A percentile compares a stretch with the other conserved stretches of the same genome.
phyloP scores from a whole-genome alignment of 805 yeast genomes.

The Nakazawaea populi region DNA sequence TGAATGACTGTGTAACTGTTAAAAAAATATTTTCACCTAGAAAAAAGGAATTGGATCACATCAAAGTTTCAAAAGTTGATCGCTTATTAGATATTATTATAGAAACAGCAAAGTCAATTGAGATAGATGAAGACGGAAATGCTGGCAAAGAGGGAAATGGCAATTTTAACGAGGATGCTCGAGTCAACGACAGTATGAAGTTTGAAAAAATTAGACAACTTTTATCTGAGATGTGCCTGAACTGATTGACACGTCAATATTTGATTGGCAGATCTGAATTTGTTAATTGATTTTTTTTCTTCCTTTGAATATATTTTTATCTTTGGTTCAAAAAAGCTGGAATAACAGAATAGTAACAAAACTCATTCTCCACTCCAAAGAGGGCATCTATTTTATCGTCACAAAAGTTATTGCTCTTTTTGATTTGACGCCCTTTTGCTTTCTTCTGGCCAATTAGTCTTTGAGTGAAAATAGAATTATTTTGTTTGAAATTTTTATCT shows the following conservation, averaged over 20 bases:
- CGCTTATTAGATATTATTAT: conserved; percentile 2
- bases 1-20: conserved; percentile 2
- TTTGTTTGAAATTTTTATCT: too few species aligned
- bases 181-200: background rate
- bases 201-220: background rate
- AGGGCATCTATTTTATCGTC: too few species aligned
- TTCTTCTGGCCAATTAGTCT: too few species aligned
- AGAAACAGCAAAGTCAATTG: conserved; percentile 3
- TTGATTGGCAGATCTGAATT: background rate
- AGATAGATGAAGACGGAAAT: background rate
- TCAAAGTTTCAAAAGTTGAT: conserved; percentile 1
- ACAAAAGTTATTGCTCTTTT: background rate
- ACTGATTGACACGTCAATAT: background rate
- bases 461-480: too few species aligned
- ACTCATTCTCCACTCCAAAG: background rate
- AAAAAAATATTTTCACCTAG: conserved; percentile 7
- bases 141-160: too few species aligned
- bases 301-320: background rate
- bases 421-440: background rate
- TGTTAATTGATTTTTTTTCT: background rate
- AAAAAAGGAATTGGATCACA: background rate
- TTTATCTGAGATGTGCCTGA: background rate
- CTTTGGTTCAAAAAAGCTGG: background rate
- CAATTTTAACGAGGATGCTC: too few species aligned
- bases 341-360: background rate